Evolutionary conservation across 164 flowering plant species (phyloP), one percentile per base, ranked within the genome.

Genomic region (Stephania yunnanensis): DNA sequence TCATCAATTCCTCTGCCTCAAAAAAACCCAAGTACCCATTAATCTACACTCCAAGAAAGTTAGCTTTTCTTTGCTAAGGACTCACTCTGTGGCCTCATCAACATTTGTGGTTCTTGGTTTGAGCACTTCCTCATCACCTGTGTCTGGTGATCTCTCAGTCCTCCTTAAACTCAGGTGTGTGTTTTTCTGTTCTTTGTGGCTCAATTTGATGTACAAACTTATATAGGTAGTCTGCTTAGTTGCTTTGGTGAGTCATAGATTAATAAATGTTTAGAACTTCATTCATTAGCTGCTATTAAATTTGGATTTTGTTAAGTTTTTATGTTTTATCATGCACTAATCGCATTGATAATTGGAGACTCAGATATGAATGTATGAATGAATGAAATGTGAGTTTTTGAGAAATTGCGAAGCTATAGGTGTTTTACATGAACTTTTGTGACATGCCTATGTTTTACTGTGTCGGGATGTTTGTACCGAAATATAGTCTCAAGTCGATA

Each of bases 141-240:
- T 69, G 19, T 58, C 64, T 58, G 64, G 64, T 3, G 20, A 58
- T 44, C 20, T 73, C 3, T 71, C 82, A 2, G 78, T 72, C 71
- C 69, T 86, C 30, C 55, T 83, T 36, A 78, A 2, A 20, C 67
- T 75, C 6, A 73, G 88, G 88, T 86, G 31, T 44, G 30, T 48
- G 22, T 42, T 10, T 48, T 64, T 64, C 71, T 69, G 68, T 50
- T 55, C 63, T 19, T 15, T 55, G 63, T 55, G 63, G 17, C 63
- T 12, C 63, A 55, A 55, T 12, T 55, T 55, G 19, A 12, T 55
- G 4, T 55, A 13, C 17, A 12, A 15, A 55, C n/a, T 58, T 58
- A 15, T 58, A 15, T 58, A n/a, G 1, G 64, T 19, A 5, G 64
- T 19, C 64, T 58, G 20, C 13, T 58, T 58, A 15, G 64, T 6